Evolutionary conservation across 768 basidiomycete genomes (phyloP), one percentile per base, ranked within the genome.

Genomic region (Flagelloscypha sp.): DNA sequence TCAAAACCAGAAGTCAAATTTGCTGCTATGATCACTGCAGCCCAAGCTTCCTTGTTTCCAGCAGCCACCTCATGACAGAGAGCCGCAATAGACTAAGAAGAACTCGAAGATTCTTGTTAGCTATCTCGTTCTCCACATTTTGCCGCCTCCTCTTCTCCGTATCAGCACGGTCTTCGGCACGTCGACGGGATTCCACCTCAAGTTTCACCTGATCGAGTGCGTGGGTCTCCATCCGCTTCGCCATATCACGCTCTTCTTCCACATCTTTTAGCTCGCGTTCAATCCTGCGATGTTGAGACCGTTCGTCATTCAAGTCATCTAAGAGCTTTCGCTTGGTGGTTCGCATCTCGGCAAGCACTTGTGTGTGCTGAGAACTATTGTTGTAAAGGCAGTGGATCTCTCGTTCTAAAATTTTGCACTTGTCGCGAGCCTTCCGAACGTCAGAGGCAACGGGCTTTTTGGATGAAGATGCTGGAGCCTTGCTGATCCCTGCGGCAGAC

Each of bases 141-240:
- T 38, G 43, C 41, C 52, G 33, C 43, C 43, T 44, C 18, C 29
- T 38, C 32, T 40, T 45, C 47, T 55, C 55, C 20, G 27, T 27
- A 67, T 45, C 68, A 74, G 35, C 70, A 72, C 44, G 65, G 63
- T 46, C 72, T 78, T 44, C 87, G 75, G 59, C 71, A 65, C 52
- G 75, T 76, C 57, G 79, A 76, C 51, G 82, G 71, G 33, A 70
- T 74, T 55, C 76, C 70, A 48, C 72, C 68, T 53, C 72, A 42
- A 39, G 53, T 37, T 43, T 55, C 27, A 48, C 47, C 40, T 46
- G 47, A 35, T 41, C 42, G 42, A 54, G 37, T 27, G 57, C 57
- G 27, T 44, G 43, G 23, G 19, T 33, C 38, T 61, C 58, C 49
- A 50, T 53, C 30, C 55, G 50, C 12, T 50, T 51, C 10, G 59